Conservation (phyloP, 2,329 filamentous ascomycete genomes). For the Akanthomyces uredinophilus region DNA sequence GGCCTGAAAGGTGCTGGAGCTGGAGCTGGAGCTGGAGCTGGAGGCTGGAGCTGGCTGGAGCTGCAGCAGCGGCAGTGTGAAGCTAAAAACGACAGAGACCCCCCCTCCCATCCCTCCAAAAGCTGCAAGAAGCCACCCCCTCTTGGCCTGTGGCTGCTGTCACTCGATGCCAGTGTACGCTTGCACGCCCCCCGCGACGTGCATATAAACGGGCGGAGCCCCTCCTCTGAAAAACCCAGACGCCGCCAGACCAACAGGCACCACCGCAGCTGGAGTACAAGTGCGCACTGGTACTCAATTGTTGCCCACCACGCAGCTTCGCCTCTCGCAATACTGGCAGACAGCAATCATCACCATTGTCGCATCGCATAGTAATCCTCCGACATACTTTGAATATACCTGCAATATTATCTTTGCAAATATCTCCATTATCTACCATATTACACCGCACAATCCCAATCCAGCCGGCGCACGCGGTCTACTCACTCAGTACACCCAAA, state of each 20-base stretch:
- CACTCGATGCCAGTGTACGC: not conserved
- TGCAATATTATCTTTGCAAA: not conserved
- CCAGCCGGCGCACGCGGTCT: not conserved
- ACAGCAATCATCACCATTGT: too few species aligned
- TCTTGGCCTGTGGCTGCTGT: too few species aligned
- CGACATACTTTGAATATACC: not conserved
- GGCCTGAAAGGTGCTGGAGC: too few species aligned
- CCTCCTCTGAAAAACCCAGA: conserved; percentile 30
- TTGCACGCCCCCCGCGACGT: conserved; percentile 23
- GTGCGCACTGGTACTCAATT: not conserved
- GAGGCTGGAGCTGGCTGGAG: too few species aligned
- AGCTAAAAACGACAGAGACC: too few species aligned
- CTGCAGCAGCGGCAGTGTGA: too few species aligned
- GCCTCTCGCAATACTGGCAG: too few species aligned
- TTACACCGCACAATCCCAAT: not conserved
- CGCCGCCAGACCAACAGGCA: conserved; percentile 16
- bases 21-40: too few species aligned
- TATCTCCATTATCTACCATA: not conserved
- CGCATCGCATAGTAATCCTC: not conserved
- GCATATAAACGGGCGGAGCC: conserved; percentile 45
- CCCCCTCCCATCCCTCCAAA: too few species aligned
- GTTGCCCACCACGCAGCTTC: not conserved
- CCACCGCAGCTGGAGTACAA: not conserved
- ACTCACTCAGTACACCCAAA: too few species aligned
- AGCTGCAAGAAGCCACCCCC: too few species aligned